Percentiles rank a stretch among this genome's conserved stretches.
Conservation (phyloP, 495 filamentous ascomycete genomes). For the Talaromyces stipitatus region DNA sequence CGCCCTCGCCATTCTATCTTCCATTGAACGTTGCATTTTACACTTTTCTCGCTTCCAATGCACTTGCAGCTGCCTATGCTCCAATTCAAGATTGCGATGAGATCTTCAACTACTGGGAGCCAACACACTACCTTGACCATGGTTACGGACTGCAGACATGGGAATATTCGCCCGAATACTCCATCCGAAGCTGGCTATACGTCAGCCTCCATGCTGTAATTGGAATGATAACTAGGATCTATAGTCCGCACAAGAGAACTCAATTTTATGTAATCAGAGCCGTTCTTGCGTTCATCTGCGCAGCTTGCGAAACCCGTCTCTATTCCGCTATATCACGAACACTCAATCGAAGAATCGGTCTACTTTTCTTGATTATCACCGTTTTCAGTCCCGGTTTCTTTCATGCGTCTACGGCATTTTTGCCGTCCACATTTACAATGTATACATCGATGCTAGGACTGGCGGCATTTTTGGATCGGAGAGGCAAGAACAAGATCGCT, state of each 20-base stretch:
- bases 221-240: conserved; percentile 53
- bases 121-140: conserved; percentile 87
- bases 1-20: conserved; percentile 54
- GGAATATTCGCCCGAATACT: conserved; percentile 96
- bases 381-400: conserved; percentile 85
- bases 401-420: conserved; percentile 75
- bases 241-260: conserved; percentile 50
- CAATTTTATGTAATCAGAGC: conserved; percentile 86
- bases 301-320: conserved; percentile 71
- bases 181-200: conserved; percentile 95
- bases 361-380: conserved; percentile 71
- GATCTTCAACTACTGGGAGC: conserved; percentile 99
- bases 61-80: conserved; percentile 69
- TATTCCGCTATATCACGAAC: conserved; percentile 66
- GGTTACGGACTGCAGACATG: conserved; percentile 94
- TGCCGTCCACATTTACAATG: conserved; percentile 97
- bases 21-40: conserved; percentile 70
- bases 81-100: conserved; percentile 99
- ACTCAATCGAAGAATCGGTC: conserved; percentile 70
- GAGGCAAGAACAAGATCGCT: conserved; percentile 63
- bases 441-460: conserved; percentile 83
- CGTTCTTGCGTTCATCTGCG: conserved; percentile 65
- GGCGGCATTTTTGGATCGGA: conserved; percentile 82
- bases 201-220: conserved; percentile 72
- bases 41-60: conserved; percentile 62